A percentile compares a stretch with the other conserved stretches of the same genome.
Conservation (phyloP, 2,329 filamentous ascomycete genomes). For the Pseudopyrenochaeta lycopersici region DNA sequence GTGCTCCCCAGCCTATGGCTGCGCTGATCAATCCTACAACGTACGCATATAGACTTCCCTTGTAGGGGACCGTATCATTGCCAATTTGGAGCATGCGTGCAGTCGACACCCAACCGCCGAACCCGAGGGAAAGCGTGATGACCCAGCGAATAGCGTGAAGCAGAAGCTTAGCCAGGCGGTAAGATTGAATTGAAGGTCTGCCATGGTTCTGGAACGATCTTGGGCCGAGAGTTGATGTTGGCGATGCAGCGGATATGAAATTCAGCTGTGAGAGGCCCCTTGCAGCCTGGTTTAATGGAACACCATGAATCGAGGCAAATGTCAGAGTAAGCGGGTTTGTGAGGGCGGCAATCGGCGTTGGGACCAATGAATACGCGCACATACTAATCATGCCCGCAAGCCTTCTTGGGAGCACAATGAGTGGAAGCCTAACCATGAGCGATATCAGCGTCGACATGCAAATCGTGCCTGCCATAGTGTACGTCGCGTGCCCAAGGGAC, state of each 20-base stretch:
- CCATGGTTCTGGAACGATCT: slow-evolving; percentile 50
- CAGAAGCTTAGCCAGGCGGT: slow-evolving; percentile 88
- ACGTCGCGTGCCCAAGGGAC: slow-evolving; percentile 80
- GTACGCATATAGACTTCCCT: slow-evolving; percentile 92
- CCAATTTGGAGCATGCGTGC: slow-evolving; percentile 77
- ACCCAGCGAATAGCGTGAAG: slow-evolving; percentile 90
- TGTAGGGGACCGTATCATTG: slow-evolving; percentile 57
- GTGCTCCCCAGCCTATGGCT: slow-evolving; percentile 92
- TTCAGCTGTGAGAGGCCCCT: slow-evolving; percentile 82
- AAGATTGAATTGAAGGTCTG: slow-evolving; percentile 74
- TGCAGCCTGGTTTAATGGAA: slow-evolving; percentile 79
- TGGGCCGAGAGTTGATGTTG: slow-evolving; percentile 71
- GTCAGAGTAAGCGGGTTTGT: slow-evolving; percentile 93
- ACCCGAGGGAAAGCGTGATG: slow-evolving; percentile 88
- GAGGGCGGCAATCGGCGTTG: slow-evolving; percentile 82
- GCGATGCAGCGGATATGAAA: slow-evolving; percentile 76
- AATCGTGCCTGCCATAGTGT: slow-evolving; percentile 90
- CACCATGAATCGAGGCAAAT: slow-evolving; percentile 91
- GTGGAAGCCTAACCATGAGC: slow-evolving; percentile 81
- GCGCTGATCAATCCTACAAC: slow-evolving; percentile 91
- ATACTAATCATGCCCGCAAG: slow-evolving; percentile 74
- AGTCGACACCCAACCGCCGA: slow-evolving; percentile 96
- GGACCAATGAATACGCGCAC: slow-evolving; percentile 80
- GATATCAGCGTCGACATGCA: slow-evolving; percentile 86
- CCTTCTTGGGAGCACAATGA: slow-evolving; percentile 82